A percentile compares a stretch with the other conserved stretches of the same genome.
Conservation (phyloP, 2,329 filamentous ascomycete genomes). For the Penicillium sclerotiorum region DNA sequence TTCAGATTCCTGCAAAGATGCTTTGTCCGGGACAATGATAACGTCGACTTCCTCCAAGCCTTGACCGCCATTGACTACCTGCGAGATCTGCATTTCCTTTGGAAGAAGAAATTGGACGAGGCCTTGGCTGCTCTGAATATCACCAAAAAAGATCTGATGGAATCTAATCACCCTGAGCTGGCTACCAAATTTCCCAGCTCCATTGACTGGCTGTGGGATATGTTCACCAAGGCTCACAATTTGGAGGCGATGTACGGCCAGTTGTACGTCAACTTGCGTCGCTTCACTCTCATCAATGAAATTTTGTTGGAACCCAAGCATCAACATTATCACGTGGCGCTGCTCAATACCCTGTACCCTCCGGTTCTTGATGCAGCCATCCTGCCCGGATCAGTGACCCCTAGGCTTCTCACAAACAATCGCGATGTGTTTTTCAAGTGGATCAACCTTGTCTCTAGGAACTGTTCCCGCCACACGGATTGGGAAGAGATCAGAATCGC, state of each 20-base stretch:
- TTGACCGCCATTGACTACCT: constrained; percentile 68
- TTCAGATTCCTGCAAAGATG: constrained; percentile 62
- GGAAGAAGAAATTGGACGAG: constrained; percentile 59
- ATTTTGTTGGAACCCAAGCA: constrained; percentile 64
- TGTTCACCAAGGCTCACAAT: constrained; percentile 54
- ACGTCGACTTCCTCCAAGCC: constrained; percentile 67
- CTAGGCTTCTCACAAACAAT: constrained; percentile 56
- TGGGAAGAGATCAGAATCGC: too few species aligned
- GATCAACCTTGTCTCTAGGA: constrained; percentile 60
- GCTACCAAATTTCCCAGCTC: constrained; percentile 57
- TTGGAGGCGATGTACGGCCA: constrained; percentile 62
- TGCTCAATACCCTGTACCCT: constrained; percentile 69
- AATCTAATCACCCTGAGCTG: constrained; percentile 48
- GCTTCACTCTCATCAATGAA: constrained; percentile 69
- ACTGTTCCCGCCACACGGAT: too few species aligned
- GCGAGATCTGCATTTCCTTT: constrained; percentile 63
- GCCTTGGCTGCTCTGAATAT: constrained; percentile 59
- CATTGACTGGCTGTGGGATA: constrained; percentile 56
- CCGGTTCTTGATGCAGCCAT: constrained; percentile 50
- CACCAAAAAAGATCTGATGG: constrained; percentile 50
- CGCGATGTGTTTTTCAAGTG: constrained; percentile 66
- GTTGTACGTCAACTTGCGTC: constrained; percentile 62
- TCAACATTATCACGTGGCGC: constrained; percentile 67
- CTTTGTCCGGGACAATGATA: constrained; percentile 58
- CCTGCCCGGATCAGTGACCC: constrained; percentile 56